Percentiles rank a stretch among this genome's conserved stretches.
Conservation (phyloP, 208 protist genomes). For the Acanthamoeba triangularis region DNA sequence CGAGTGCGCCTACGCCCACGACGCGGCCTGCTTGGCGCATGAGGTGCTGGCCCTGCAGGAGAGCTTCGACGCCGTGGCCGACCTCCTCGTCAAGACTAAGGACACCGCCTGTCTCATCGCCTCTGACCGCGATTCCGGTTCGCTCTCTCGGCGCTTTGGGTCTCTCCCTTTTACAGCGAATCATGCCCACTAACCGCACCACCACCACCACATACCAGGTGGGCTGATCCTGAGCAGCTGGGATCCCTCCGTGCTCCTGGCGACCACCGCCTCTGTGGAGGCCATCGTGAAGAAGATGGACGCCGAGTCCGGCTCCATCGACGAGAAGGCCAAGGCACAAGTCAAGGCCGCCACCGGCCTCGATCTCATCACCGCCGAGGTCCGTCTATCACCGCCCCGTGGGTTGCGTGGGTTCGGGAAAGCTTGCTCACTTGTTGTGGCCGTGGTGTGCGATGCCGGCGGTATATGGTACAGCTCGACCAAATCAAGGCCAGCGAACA, state of each 20-base stretch:
- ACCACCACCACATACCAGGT: neutral
- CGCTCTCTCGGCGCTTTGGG: neutral
- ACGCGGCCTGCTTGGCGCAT: constrained; percentile 34
- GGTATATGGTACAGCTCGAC: neutral
- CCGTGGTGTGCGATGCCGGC: neutral
- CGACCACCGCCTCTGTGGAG: neutral
- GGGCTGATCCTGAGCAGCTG: neutral
- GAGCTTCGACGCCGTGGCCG: constrained; percentile 40
- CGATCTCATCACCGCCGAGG: neutral
- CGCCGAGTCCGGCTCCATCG: neutral
- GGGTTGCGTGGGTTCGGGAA: neutral
- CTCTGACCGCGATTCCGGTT: constrained; percentile 30
- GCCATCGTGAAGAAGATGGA: neutral
- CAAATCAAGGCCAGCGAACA: neutral
- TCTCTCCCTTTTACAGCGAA: neutral
- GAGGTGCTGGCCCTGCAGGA: constrained; percentile 61
- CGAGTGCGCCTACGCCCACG: neutral
- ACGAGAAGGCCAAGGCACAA: neutral
- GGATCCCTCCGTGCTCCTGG: neutral
- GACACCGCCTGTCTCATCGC: constrained; percentile 44
- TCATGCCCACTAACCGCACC: neutral
- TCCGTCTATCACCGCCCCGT: neutral
- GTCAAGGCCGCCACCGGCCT: neutral
- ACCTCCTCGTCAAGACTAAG: constrained; percentile 38
- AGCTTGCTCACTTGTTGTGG: neutral